Conservation (phyloP, 1,284 basidiomycete genomes). For the Erythrobasidium hasegawianum region DNA sequence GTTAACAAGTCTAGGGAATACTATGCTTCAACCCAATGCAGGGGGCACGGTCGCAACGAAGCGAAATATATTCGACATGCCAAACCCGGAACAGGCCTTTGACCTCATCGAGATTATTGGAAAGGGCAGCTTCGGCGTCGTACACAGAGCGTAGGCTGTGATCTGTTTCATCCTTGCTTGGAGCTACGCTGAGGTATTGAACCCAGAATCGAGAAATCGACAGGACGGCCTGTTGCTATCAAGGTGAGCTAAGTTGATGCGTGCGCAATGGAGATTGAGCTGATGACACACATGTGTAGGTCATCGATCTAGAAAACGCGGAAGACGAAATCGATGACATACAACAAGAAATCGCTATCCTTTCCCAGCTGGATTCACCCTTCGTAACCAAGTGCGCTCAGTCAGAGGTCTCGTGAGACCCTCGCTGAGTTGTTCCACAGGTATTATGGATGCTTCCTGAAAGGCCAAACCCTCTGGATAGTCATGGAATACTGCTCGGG, state of each 20-base stretch:
- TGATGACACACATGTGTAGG: constrained; percentile 56
- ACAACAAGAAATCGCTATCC: constrained; percentile 96
- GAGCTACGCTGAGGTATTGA: neutral
- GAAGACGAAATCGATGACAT: constrained; percentile 99
- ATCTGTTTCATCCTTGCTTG: too few relatives aligned
- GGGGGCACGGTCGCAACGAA: neutral
- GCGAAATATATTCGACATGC: constrained; percentile 17
- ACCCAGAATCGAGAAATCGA: constrained; percentile 82
- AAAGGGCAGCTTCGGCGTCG: constrained; percentile 94
- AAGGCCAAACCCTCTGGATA: constrained; percentile 94
- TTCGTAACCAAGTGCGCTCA: constrained; percentile 85
- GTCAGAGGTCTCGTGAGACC: neutral
- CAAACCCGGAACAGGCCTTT: constrained; percentile 17
- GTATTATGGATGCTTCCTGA: constrained; percentile 93
- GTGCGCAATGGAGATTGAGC: neutral
- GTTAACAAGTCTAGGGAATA: too few relatives aligned
- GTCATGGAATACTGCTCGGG: constrained; percentile 87
- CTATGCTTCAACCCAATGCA: neutral
- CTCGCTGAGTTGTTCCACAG: constrained; percentile 49
- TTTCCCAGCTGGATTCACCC: constrained; percentile 93
- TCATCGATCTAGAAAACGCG: constrained; percentile 96
- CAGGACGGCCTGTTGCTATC: constrained; percentile 78
- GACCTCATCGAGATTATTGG: constrained; percentile 55
- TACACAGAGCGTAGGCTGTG: constrained; percentile 93
- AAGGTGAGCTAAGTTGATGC: constrained; percentile 35